Evolutionary conservation across 192 early-diverging fungal species (phyloP), one percentile per base, ranked within the genome.

Genomic region (Rhizoclosmatium globosum): DNA sequence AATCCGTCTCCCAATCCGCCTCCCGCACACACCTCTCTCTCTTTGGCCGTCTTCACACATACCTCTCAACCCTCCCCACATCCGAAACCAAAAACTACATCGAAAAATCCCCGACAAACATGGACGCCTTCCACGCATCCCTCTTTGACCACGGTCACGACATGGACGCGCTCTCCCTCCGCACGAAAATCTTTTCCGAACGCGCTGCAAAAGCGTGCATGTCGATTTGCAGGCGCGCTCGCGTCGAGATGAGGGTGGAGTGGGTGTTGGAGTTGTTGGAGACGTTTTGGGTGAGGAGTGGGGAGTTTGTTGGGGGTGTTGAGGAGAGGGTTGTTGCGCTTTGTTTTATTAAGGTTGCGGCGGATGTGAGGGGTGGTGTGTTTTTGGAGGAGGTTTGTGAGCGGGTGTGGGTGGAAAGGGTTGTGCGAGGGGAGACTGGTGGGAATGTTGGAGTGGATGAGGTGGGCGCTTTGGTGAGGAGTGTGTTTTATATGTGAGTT

Each of bases 401-500:
- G 13, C 38, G 31, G 39, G 6, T 71, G 11, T 4, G 15, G 38
- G 50, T 56, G 19, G 50, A 71, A 7, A 13, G 4, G 45, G 70
- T 57, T 7, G 53, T 71, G 4, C 0, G 46, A 4, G 23, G 4
- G 4, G 70, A 71, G 41, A 71, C 48, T 15, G 70, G 48, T 4
- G 70, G 70, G 3, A 46, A 4, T 4, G 19, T 71, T 4, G 41
- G n/a, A 9, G 17, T 15, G 38, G 70, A 17, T 31, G 70, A 71
- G 53, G 39, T 71, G 0, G 53, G 53, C 0, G 70, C 70, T n/a
- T 19, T 71, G 21, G 70, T 42, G 4, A 7, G 70, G 13, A 48
- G 70, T 23, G 70, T 71, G 4, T 71, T 71, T 71, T 64, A 64
- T 21, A 64, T 39, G 21, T 73, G 38, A 62, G 13, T 64, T 31